Base-by-base conservation (phyloP, 257 asterid genomes). In the Nicotiana tomentosiformis region DNA sequence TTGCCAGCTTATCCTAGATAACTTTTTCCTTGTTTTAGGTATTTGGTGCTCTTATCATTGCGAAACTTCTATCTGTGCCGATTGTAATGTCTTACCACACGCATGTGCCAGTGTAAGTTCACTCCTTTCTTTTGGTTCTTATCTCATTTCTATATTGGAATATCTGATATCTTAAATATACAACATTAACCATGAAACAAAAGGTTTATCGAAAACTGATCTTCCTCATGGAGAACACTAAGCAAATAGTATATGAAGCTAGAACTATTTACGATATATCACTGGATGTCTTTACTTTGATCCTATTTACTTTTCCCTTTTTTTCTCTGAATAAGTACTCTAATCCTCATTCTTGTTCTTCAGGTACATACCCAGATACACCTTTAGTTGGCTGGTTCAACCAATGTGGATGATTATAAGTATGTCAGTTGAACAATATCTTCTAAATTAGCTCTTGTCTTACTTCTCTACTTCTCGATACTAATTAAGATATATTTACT, bases 281-380 rank as follows among this genome's bases (percentile, higher is more conserved):
- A 23, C 0, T 23, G 62, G 62, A 49, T 39, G 39, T 14, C 46
- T 76, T 76, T 26, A 76, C 16, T 26, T 46, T 51, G 43, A 51
- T 76, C 80, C 64, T 76, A 2, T 76, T 51, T 18, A 76, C 20
- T 8, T 76, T 76, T 76, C 64, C 80, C 16, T 29, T 51, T 51
- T 58, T 14, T 29, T 51, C 43, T 26, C 2, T 76, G 39, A 1
- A 29, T 51, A 0, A 76, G 29, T 76, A 15, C 9, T 29, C 29
- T 51, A 43, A 76, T 51, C 26, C 26, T 26, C 29, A 51, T 76
- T 46, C 86, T 76, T 84, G 3, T 81, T 82, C 86, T 84, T 82
- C 94, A 95, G 99, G 83, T 95, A 95, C 89, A 95, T 95, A 85
- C 99, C 98, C 5, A 93, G 98, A 88, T 95, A 95, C 86, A 95